phyloP scores from a whole-genome alignment of 148 eudicot species.

The Rhododendron ovatum region DNA sequence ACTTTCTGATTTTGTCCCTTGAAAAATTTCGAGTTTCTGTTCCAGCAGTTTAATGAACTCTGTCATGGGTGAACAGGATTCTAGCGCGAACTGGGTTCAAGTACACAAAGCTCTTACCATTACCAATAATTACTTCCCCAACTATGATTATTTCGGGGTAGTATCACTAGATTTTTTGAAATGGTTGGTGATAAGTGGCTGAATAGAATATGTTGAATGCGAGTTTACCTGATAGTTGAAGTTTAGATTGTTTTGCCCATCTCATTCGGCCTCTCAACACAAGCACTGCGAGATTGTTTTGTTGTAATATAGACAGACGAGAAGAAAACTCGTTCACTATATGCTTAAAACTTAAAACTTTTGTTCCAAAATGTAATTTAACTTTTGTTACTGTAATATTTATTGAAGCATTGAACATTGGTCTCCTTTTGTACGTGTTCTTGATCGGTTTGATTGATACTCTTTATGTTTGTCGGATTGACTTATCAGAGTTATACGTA shows the following conservation, averaged over 20 bases:
- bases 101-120: neutral
- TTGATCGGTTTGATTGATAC: neutral
- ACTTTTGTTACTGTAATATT: no score
- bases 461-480: neutral
- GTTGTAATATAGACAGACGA: neutral
- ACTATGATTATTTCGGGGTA: neutral
- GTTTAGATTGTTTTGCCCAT: neutral
- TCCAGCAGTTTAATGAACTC: neutral
- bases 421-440: neutral
- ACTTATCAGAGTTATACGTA: neutral
- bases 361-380: neutral
- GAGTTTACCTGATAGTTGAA: neutral
- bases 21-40: neutral
- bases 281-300: neutral
- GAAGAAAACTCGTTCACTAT: neutral
- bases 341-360: neutral
- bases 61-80: neutral
- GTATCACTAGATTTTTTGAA: no score
- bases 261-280: neutral
- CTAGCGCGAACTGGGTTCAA: neutral
- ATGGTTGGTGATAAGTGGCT: neutral
- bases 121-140: neutral
- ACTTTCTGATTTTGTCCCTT: neutral
- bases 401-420: neutral
- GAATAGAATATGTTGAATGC: neutral